These are phyloP conservation scores for Benincasa hispida DNA, from an alignment of 306 rosid species.

Conservation along the genomic window DNA sequence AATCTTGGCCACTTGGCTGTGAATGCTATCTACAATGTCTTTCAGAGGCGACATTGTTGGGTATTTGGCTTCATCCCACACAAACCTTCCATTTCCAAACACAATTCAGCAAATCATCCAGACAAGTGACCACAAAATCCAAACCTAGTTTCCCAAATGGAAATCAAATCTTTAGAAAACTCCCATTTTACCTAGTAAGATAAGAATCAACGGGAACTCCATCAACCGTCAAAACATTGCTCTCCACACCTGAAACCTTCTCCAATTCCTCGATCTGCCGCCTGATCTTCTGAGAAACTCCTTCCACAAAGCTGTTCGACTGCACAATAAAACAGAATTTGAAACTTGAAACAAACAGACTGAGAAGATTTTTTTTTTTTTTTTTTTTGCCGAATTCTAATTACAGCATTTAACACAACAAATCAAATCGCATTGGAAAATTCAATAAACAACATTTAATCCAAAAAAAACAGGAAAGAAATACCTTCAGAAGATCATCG, in stretches of 20 bases:
- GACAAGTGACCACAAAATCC: background rate
- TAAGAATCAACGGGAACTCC: constrained; percentile 97
- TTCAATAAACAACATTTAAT: background rate
- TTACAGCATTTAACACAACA: background rate
- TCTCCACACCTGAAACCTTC: constrained; percentile 48
- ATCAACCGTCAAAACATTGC: constrained; percentile 65
- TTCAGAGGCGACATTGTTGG: constrained; percentile 77
- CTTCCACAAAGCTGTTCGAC: constrained; percentile 85
- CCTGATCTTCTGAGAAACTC: constrained; percentile 76
- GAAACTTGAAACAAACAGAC: background rate
- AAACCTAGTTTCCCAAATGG: background rate
- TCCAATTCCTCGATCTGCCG: constrained; percentile 95
- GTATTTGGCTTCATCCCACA: constrained; percentile 94
- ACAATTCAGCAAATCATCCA: background rate
- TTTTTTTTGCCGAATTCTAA: background rate
- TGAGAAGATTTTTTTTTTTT: background rate
- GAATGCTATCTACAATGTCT: constrained; percentile 67
- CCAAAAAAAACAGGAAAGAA: background rate
- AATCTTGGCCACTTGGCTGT: constrained; percentile 70
- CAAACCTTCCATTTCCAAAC: constrained; percentile 34
- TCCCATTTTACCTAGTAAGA: constrained; percentile 46
- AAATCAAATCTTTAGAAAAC: background rate
- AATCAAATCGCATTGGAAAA: background rate
- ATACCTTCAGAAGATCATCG: constrained; percentile 88
- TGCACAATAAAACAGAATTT: constrained; percentile 12